A percentile compares a stretch with the other conserved stretches of the same genome.
Conservation (phyloP, 1,139 yeast genomes). For the Blastobotrys illinoisensis region DNA sequence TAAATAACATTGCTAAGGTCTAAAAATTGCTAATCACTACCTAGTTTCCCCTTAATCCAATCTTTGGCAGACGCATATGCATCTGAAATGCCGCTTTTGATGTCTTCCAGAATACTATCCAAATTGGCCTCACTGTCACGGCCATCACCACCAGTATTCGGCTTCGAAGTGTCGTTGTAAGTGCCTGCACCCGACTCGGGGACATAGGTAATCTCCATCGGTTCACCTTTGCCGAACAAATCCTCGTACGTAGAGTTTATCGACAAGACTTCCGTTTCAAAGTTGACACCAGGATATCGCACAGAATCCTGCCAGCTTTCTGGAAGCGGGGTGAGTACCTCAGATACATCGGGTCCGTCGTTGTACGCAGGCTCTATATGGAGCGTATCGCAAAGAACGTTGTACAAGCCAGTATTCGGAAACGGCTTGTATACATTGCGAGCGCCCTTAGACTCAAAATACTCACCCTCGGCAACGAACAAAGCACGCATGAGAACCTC, state of each 20-base stretch:
- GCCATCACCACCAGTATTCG: neutral
- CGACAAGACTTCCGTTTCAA: slow-evolving; percentile 30
- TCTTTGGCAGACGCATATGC: neutral
- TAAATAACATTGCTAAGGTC: neutral
- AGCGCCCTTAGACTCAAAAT: slow-evolving; percentile 41
- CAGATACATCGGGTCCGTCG: slow-evolving; percentile 45
- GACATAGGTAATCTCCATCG: neutral
- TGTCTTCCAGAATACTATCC: neutral
- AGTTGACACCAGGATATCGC: slow-evolving; percentile 55
- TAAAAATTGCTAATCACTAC: neutral
- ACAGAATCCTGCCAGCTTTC: slow-evolving; percentile 49
- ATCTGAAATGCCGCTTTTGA: neutral
- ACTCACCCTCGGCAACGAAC: slow-evolving; percentile 79
- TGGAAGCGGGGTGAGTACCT: slow-evolving; percentile 34
- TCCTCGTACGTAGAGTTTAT: slow-evolving; percentile 32
- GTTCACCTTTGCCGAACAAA: slow-evolving; percentile 17
- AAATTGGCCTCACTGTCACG: neutral
- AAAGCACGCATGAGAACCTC: slow-evolving; percentile 78
- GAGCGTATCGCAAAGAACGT: slow-evolving; percentile 65
- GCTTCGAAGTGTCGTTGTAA: neutral
- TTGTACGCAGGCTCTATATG: slow-evolving; percentile 52
- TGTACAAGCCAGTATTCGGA: slow-evolving; percentile 65
- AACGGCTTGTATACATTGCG: slow-evolving; percentile 51
- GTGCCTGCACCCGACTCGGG: neutral
- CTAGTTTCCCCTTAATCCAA: neutral